Base-by-base conservation (phyloP, 768 basidiomycete species). In the Termitomyces sp. region DNA sequence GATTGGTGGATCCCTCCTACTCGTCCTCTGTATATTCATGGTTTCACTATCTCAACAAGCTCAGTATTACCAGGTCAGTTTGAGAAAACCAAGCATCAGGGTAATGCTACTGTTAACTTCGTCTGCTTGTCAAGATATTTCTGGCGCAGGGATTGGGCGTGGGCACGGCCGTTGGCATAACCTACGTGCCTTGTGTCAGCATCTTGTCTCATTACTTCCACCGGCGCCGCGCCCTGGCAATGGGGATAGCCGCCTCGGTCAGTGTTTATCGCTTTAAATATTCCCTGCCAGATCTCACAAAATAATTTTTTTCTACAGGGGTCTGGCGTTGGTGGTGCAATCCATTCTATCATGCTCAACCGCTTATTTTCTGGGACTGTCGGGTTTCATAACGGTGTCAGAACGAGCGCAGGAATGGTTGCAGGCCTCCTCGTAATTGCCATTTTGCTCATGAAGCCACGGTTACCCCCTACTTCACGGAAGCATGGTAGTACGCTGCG, bases 261-360 rank as follows among this genome's bases (percentile, higher is more conserved):
- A 56, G 59, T 64, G 63, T 32, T 43, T 64, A 29, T 61, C 61
- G 48, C 46, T 12, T 59, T 7, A 44, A 50, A 4, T 31, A 52
- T 10, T 26, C 22, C 32, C 14, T 56, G 34, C 16, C 18, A 14
- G 13, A 54, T 27, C 37, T 29, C 41, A 42, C 0, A n/a, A 57
- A 70, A 46, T 52, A 58, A 43, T 53, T 50, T 58, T 61, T 71
- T 75, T 59, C n/a, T n/a, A 53, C 58, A 78, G 75, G 76, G 77
- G 6, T 76, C 83, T n/a, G 82, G 79, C 18, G 65, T 84, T 14
- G 86, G 87, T 3, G 84, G 82, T 12, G 74, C 81, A 24, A 63
- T 87, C 9, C 83, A 85, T 57, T 82, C 84, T 2, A 84, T 86
- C 62, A 77, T 86, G 73, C 71, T 89, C 22, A 87, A 88, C 64